phyloP scores from a whole-genome alignment of 768 basidiomycete species.

The Pleurotus pulmonarius region DNA sequence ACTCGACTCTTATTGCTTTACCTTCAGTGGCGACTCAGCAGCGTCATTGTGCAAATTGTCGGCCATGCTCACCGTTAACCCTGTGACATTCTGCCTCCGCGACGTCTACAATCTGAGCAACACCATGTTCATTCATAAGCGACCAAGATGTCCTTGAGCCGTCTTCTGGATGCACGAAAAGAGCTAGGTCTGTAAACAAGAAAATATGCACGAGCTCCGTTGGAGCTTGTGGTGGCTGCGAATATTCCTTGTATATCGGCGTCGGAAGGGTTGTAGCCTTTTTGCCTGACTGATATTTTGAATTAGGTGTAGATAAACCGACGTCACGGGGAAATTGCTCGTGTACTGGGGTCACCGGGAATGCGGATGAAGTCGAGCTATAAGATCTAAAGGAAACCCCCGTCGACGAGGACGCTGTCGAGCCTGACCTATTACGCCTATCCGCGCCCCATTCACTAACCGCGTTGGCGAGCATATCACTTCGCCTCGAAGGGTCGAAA shows the following conservation, averaged over 20 bases:
- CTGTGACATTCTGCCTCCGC: conserved; percentile 27
- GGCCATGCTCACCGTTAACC: not conserved
- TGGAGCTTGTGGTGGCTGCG: not conserved
- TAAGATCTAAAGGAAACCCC: conserved; percentile 19
- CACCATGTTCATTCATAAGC: conserved; percentile 32
- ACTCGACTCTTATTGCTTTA: no score
- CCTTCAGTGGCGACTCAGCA: no score
- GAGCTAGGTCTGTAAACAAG: conserved; percentile 67
- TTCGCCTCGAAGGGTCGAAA: conserved; percentile 16
- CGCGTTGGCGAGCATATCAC: conserved; percentile 34
- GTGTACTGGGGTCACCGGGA: conserved; percentile 14
- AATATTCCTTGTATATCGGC: not conserved
- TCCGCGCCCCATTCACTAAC: conserved; percentile 37
- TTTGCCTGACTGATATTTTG: no score
- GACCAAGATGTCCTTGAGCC: conserved; percentile 18
- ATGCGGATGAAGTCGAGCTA: conserved; percentile 15
- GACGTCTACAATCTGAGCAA: conserved; percentile 47
- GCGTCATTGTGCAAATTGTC: not conserved
- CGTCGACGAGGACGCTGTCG: conserved; percentile 24
- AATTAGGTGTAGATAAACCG: conserved; percentile 4
- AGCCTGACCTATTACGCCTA: conserved; percentile 39
- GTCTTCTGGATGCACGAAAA: conserved; percentile 45
- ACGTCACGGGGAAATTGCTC: conserved; percentile 12
- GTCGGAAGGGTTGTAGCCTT: conserved; percentile 3
- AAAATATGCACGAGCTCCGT: conserved; percentile 28